phyloP scores from a whole-genome alignment of 768 basidiomycete genomes.

The Lactarius akahatsu region DNA sequence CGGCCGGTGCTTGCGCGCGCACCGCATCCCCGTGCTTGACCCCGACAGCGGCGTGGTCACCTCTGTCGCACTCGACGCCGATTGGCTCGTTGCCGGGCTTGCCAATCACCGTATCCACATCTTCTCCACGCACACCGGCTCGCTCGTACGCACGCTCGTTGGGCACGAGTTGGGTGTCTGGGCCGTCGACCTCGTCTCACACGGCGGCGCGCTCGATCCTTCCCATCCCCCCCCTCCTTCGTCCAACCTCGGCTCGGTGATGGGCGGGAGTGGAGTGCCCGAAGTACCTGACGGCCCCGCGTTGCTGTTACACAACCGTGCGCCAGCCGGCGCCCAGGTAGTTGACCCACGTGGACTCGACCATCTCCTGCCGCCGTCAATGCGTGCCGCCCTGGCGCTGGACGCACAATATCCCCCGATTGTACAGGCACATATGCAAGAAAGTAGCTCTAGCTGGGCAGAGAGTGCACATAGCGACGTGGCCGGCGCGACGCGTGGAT shows the following conservation, averaged over 20 bases:
- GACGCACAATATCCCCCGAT: slow-evolving; percentile 31
- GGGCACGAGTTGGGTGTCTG: slow-evolving; percentile 93
- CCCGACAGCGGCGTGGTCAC: slow-evolving; percentile 74
- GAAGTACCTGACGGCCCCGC: slow-evolving; percentile 22
- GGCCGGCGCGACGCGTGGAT: slow-evolving; percentile 75
- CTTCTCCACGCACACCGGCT: slow-evolving; percentile 77
- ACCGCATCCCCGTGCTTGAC: slow-evolving; percentile 31
- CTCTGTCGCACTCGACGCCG: slow-evolving; percentile 76
- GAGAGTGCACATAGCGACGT: slow-evolving; percentile 40
- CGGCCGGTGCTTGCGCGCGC: slow-evolving; percentile 27
- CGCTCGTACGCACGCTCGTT: slow-evolving; percentile 69
- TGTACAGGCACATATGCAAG: background rate
- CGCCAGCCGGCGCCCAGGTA: slow-evolving; percentile 21
- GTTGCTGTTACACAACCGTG: slow-evolving; percentile 24
- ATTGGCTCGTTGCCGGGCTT: slow-evolving; percentile 87
- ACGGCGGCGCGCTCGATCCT: slow-evolving; percentile 46
- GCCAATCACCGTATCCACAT: slow-evolving; percentile 83
- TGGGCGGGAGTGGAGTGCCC: background rate
- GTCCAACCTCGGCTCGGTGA: background rate
- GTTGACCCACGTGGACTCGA: slow-evolving; percentile 25
- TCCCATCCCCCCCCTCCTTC: slow-evolving; percentile 15
- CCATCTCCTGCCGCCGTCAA: slow-evolving; percentile 39
- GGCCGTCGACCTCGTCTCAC: slow-evolving; percentile 78
- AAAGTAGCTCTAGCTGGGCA: background rate
- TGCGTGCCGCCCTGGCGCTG: slow-evolving; percentile 53